Conservation (phyloP, 345 rosid genomes). For the Psidium guajava region DNA sequence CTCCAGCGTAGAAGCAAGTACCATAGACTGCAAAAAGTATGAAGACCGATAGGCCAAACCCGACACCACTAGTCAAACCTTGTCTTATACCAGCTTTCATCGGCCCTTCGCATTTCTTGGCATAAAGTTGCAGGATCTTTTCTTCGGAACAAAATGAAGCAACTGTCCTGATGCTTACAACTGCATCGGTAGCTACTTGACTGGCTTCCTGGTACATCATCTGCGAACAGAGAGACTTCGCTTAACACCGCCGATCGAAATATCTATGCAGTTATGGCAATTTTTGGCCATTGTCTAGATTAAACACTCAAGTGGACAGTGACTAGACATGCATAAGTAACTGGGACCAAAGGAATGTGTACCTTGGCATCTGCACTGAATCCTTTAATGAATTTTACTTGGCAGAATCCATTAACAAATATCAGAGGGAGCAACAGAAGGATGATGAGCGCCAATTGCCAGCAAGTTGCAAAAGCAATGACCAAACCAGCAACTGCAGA, state of each 20-base stretch:
- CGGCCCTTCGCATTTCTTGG: conserved; percentile 69
- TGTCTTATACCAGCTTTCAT: conserved; percentile 50
- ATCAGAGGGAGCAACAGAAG: conserved; percentile 50
- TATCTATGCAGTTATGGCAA: not conserved
- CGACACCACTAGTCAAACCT: conserved; percentile 57
- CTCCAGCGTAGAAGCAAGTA: conserved; percentile 63
- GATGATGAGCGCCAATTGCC: conserved; percentile 52
- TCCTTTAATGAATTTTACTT: conserved; percentile 57
- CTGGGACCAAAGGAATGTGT: not conserved
- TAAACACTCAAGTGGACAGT: not conserved
- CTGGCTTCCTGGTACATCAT: conserved; percentile 81
- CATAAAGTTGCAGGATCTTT: conserved; percentile 61
- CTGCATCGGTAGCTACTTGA: conserved; percentile 79
- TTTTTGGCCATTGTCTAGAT: not conserved
- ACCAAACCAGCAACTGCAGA: conserved; percentile 53
- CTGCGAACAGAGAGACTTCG: conserved; percentile 17
- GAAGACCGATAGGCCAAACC: conserved; percentile 53
- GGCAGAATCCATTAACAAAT: conserved; percentile 41
- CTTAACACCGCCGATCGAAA: not conserved
- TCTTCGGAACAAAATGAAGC: conserved; percentile 79
- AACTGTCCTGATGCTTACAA: conserved; percentile 73
- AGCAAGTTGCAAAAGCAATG: conserved; percentile 53
- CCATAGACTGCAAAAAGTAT: conserved; percentile 46
- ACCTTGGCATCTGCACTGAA: conserved; percentile 76
- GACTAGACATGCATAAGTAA: not conserved